phyloP scores from a whole-genome alignment of 495 filamentous ascomycete genomes.

The Hypoxylon fragiforme region DNA sequence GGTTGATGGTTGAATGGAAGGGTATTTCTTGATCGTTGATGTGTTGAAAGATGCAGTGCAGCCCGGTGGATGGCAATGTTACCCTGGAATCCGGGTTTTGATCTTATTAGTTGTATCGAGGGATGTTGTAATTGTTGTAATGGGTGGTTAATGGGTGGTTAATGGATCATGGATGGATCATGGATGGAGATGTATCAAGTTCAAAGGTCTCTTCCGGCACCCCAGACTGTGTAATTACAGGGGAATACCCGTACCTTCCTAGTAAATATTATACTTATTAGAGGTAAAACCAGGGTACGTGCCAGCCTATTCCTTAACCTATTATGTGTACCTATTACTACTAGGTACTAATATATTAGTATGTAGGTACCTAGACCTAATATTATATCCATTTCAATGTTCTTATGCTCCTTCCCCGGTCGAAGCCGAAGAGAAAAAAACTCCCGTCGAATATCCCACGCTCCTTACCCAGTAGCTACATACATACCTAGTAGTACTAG shows the following conservation, averaged over 20 bases:
- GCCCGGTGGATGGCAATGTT: conserved; percentile 32
- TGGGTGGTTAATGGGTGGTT: no score
- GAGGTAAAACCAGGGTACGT: no score
- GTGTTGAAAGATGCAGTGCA: conserved; percentile 31
- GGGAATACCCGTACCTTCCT: conserved; percentile 2
- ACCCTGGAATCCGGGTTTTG: conserved; percentile 34
- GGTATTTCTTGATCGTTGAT: no score
- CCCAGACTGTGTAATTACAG: conserved; percentile 31
- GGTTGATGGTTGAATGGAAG: conserved; percentile 19
- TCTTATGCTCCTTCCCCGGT: conserved; percentile 14
- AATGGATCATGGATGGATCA: no score
- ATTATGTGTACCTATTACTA: no score
- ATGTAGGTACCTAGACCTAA: no score
- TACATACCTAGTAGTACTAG: neutral
- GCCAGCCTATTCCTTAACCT: no score
- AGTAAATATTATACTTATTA: no score
- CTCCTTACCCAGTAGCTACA: neutral
- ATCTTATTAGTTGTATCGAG: conserved; percentile 30
- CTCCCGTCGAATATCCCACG: neutral
- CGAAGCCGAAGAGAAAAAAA: conserved; percentile 12
- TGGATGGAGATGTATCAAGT: no score
- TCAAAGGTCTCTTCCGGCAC: conserved; percentile 19
- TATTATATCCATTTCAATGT: neutral
- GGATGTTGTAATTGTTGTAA: no score
- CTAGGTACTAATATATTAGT: no score